phyloP scores from a whole-genome alignment of 768 basidiomycete genomes.

The Hericium coralloides region DNA sequence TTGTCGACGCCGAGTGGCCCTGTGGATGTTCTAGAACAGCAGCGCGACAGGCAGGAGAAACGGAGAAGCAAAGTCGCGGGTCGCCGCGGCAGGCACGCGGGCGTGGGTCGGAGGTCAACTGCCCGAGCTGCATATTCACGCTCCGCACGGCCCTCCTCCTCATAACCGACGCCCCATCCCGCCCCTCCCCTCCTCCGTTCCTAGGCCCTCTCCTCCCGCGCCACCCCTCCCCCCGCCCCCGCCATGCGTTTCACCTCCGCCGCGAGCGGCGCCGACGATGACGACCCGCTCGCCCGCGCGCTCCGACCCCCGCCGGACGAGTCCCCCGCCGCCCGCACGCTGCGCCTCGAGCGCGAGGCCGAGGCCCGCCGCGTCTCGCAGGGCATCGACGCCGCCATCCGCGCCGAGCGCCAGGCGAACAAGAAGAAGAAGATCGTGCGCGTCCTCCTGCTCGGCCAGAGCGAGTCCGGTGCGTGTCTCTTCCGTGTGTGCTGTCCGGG shows the following conservation, averaged over 20 bases:
- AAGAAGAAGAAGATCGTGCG: conserved; percentile 66
- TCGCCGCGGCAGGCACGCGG: too few species aligned
- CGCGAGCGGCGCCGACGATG: conserved; percentile 17
- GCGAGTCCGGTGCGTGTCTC: conserved; percentile 58
- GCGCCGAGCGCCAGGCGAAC: conserved; percentile 40
- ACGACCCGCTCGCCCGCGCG: conserved; percentile 40
- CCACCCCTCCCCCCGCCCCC: neutral
- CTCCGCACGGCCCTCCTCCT: neutral
- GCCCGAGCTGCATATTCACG: neutral
- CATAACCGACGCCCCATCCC: neutral
- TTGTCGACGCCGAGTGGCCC: too few species aligned
- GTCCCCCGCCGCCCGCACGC: conserved; percentile 44
- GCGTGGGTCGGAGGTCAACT: too few species aligned
- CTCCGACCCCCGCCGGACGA: conserved; percentile 64
- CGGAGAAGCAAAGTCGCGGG: too few species aligned
- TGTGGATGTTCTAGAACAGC: too few species aligned
- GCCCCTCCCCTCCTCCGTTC: neutral
- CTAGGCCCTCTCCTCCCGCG: neutral
- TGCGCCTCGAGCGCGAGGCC: conserved; percentile 50
- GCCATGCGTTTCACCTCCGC: conserved; percentile 7
- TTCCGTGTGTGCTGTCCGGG: too few species aligned
- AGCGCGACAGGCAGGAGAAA: too few species aligned
- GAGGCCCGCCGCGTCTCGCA: conserved; percentile 56
- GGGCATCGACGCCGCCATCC: conserved; percentile 70
- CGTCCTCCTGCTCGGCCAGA: conserved; percentile 71